phyloP scores from a whole-genome alignment of 1,284 basidiomycete genomes.

The Ustilago shanxiensis region DNA sequence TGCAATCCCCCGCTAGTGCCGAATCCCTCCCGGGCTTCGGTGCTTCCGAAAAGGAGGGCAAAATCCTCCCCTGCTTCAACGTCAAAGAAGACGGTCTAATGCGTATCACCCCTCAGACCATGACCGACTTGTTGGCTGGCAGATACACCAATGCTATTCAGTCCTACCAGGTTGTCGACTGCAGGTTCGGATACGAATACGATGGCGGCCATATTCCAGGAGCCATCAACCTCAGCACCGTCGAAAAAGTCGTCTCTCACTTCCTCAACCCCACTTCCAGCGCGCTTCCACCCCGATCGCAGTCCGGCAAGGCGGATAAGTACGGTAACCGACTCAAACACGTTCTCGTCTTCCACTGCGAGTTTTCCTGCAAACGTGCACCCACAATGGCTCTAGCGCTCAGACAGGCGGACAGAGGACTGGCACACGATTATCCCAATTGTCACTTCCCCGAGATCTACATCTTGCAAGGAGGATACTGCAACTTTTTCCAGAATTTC shows the following conservation, averaged over 20 bases:
- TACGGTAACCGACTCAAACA: constrained; percentile 76
- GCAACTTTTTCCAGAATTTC: constrained; percentile 82
- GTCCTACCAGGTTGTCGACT: constrained; percentile 80
- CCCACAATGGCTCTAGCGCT: constrained; percentile 97
- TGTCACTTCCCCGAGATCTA: constrained; percentile 98
- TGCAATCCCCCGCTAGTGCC: constrained; percentile 38
- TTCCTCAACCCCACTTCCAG: constrained; percentile 75
- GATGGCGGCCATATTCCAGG: constrained; percentile 91
- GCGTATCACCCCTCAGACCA: constrained; percentile 83
- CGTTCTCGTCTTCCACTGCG: constrained; percentile 95
- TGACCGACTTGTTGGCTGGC: constrained; percentile 62
- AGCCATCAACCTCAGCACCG: constrained; percentile 92
- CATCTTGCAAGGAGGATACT: constrained; percentile 95
- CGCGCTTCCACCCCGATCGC: constrained; percentile 71
- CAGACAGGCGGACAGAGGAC: constrained; percentile 86
- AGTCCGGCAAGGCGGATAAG: constrained; percentile 77
- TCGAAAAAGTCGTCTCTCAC: constrained; percentile 82
- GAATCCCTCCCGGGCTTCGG: constrained; percentile 64
- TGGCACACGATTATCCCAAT: constrained; percentile 89
- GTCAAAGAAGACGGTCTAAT: constrained; percentile 95
- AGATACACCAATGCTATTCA: constrained; percentile 60
- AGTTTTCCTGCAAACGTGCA: constrained; percentile 94
- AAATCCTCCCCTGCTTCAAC: constrained; percentile 91
- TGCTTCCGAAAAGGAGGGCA: constrained; percentile 76
- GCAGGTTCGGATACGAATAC: constrained; percentile 97